Evolutionary conservation across 2,329 filamentous ascomycete species (phyloP).

Genomic region (Ophiostoma pallidulum): DNA sequence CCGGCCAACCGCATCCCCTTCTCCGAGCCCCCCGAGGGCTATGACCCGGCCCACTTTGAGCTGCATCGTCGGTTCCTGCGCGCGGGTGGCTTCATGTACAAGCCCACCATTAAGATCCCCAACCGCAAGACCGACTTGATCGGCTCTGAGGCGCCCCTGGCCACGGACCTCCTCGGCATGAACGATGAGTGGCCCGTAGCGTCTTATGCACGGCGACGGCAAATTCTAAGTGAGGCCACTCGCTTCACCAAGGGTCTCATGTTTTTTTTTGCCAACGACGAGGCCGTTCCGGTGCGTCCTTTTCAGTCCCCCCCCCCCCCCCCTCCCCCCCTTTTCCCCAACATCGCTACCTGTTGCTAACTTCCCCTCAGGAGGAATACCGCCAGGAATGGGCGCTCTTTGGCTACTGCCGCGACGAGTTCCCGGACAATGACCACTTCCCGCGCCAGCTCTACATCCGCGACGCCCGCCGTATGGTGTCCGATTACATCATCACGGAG

Average conservation of each 20-base stretch:
- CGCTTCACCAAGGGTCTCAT: background rate
- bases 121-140: conserved; percentile 3
- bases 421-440: conserved; percentile 5
- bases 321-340: too few species aligned
- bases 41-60: conserved; percentile 1
- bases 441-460: conserved; percentile 6
- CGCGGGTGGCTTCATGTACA: conserved; percentile 1
- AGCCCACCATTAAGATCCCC: background rate
- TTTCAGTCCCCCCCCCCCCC: too few species aligned
- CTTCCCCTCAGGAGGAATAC: background rate
- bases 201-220: background rate
- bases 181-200: conserved; percentile 5
- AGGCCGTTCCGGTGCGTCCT: background rate
- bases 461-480: conserved; percentile 4
- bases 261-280: conserved; percentile 8
- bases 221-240: background rate
- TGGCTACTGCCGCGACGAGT: conserved; percentile 7
- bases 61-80: conserved; percentile 4
- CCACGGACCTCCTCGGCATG: conserved; percentile 1
- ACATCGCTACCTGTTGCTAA: background rate
- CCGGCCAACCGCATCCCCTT: background rate
- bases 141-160: conserved; percentile 3
- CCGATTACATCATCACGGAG: conserved; percentile 4
- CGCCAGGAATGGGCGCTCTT: background rate
- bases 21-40: background rate